Evolutionary conservation across 148 eudicot genomes (phyloP).

Genomic region (Cornus controversa): DNA sequence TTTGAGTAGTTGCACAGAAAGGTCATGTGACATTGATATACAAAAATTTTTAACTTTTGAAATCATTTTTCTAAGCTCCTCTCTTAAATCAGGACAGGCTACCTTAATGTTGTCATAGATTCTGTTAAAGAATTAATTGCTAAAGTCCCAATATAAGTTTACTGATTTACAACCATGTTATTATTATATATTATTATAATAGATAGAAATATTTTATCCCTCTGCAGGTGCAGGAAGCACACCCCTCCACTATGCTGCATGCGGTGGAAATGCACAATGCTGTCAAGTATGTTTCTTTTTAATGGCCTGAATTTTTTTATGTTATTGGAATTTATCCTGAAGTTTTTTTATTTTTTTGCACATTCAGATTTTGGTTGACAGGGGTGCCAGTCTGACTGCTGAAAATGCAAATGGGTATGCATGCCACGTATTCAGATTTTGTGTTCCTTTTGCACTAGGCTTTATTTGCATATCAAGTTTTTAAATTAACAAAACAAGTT

Average conservation of each 20-base stretch:
- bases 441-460: neutral
- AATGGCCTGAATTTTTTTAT: neutral
- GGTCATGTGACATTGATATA: neutral
- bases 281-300: slow-evolving; percentile 61
- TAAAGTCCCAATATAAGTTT: neutral
- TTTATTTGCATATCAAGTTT: neutral
- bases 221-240: slow-evolving; percentile 89
- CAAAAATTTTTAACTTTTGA: neutral
- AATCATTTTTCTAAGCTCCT: neutral
- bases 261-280: slow-evolving; percentile 85
- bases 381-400: slow-evolving; percentile 62
- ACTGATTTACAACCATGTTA: neutral
- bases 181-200: neutral
- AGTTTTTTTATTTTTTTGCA: slow-evolving; percentile 5
- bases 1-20: neutral
- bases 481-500: no score
- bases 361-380: slow-evolving; percentile 66
- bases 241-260: slow-evolving; percentile 92
- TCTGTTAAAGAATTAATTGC: neutral
- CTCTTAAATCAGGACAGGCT: neutral
- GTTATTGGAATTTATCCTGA: slow-evolving; percentile 7
- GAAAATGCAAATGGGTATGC: slow-evolving; percentile 80
- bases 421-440: neutral
- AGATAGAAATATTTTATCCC: neutral
- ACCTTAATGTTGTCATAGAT: neutral